Evolutionary conservation across 2,329 filamentous ascomycete species (phyloP).

Genomic region (Neofusicoccum sp.): DNA sequence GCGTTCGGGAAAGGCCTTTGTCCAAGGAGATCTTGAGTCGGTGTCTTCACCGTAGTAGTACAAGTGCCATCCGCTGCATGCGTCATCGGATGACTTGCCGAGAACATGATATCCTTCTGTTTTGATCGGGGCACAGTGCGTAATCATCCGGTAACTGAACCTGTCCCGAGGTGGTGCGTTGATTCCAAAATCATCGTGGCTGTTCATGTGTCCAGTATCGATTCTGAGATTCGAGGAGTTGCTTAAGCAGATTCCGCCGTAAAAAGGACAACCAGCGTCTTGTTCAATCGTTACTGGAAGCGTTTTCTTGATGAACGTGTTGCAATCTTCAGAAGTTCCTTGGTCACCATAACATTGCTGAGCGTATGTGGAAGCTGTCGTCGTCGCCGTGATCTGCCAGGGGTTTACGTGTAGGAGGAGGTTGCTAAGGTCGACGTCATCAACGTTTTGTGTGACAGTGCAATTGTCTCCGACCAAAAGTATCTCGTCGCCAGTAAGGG

Average conservation of each 20-base stretch:
- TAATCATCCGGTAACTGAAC: slow-evolving; percentile 9
- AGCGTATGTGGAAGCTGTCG: neutral
- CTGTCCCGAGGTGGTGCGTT: slow-evolving; percentile 22
- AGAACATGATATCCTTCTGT: too few relatives aligned
- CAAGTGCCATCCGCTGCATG: neutral
- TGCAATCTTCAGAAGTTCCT: neutral
- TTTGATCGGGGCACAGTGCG: slow-evolving; percentile 19
- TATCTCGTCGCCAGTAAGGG: neutral
- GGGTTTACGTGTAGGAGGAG: neutral
- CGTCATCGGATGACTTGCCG: too few relatives aligned
- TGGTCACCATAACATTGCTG: neutral
- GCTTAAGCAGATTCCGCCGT: slow-evolving; percentile 16
- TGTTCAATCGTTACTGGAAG: slow-evolving; percentile 9
- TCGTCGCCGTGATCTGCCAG: too few relatives aligned
- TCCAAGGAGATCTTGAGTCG: too few relatives aligned
- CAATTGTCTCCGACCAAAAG: slow-evolving; percentile 1
- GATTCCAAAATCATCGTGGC: slow-evolving; percentile 24
- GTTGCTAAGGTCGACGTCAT: neutral
- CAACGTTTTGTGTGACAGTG: neutral
- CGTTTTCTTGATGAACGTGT: neutral
- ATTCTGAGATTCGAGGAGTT: slow-evolving; percentile 20
- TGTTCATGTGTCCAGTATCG: slow-evolving; percentile 25
- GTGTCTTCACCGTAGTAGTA: too few relatives aligned
- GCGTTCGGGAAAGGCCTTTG: too few relatives aligned
- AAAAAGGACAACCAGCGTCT: slow-evolving; percentile 22